Percentiles rank a stretch among this genome's conserved stretches.
phyloP scores from a whole-genome alignment of 768 basidiomycete genomes.

The Pleurotus pulmonarius region DNA sequence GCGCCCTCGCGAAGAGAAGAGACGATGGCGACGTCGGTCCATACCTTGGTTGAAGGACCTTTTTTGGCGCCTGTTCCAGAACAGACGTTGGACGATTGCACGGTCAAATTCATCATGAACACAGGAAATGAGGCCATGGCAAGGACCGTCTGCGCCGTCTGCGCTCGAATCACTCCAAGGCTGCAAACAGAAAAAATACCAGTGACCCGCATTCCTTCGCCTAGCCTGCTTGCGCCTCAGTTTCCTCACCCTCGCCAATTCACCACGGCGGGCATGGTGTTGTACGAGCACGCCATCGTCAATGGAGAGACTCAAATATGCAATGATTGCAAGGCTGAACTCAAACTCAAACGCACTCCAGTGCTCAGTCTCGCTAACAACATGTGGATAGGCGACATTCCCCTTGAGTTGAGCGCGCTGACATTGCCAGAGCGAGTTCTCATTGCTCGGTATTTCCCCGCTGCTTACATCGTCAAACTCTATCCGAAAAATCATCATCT shows the following conservation, averaged over 20 bases:
- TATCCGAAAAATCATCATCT: conserved; percentile 23
- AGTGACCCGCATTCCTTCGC: too few relatives aligned
- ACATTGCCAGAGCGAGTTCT: conserved; percentile 33
- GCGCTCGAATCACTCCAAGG: too few relatives aligned
- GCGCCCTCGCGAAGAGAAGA: too few relatives aligned
- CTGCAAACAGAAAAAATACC: too few relatives aligned
- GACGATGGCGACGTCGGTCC: too few relatives aligned
- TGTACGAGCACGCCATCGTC: not conserved
- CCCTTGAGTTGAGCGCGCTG: conserved; percentile 19
- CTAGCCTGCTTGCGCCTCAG: too few relatives aligned
- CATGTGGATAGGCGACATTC: conserved; percentile 35
- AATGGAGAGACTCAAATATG: conserved; percentile 6
- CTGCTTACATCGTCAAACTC: conserved; percentile 31
- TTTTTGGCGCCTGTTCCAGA: too few relatives aligned
- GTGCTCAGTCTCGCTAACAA: conserved; percentile 28
- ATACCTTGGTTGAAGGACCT: too few relatives aligned
- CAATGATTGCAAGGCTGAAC: conserved; percentile 1
- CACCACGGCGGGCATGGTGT: not conserved
- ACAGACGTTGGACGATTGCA: too few relatives aligned
- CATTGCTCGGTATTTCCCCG: conserved; percentile 25
- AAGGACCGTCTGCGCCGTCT: too few relatives aligned
- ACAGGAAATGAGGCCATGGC: too few relatives aligned
- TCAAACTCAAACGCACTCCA: conserved; percentile 10
- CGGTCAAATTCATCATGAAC: too few relatives aligned
- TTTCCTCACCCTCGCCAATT: not conserved